Base-by-base conservation (phyloP, 441 rosid species). In the Adansonia gregorii region DNA sequence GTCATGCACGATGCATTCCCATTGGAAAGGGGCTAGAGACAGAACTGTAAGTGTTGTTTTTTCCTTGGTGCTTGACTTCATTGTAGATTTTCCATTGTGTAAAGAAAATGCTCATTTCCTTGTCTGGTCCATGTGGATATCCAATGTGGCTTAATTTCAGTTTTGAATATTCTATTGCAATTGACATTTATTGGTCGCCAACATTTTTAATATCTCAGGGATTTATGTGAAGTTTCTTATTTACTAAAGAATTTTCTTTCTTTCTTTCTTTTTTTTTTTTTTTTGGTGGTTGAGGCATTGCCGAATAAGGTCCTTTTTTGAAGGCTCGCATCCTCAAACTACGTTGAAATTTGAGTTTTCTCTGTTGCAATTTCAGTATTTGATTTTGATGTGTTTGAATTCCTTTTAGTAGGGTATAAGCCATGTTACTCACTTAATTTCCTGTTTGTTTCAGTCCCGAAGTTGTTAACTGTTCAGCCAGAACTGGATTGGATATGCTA, bases 401-500 rank as follows among this genome's bases (percentile, higher is more conserved):
- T 72, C 65, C 48, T 71, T 56, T 12, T 43, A 27, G 60, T 70
- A 27, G 17, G 52, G 35, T 17, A 14, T 24, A 55, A 52, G 65
- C 17, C 61, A n/a, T 51, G 67, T 70, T 54, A 49, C 70, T 59
- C 22, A 67, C 76, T 78, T 24, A 73, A 74, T 76, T 72, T 79
- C 15, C 67, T 69, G 76, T 73, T 67, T 84, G 85, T 76, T 86
- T 80, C 90, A 95, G 98, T 79, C 99, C 99, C 74, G 92, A 87
- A 83, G 89, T 89, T 73, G 85, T 96, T 72, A 94, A 96, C 82
- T 96, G 99, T 86, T 94, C 99, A 19, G 99, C 99, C 80, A 88
- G 98, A 85, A 96, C 99, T 39, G 97, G 99, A 79, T 82, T 96
- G 88, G 98, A 96, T 86, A 88, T 91, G 93, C 98, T 96, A 5